Conservation (phyloP, 495 filamentous ascomycete genomes). For the Penicillium silybi region DNA sequence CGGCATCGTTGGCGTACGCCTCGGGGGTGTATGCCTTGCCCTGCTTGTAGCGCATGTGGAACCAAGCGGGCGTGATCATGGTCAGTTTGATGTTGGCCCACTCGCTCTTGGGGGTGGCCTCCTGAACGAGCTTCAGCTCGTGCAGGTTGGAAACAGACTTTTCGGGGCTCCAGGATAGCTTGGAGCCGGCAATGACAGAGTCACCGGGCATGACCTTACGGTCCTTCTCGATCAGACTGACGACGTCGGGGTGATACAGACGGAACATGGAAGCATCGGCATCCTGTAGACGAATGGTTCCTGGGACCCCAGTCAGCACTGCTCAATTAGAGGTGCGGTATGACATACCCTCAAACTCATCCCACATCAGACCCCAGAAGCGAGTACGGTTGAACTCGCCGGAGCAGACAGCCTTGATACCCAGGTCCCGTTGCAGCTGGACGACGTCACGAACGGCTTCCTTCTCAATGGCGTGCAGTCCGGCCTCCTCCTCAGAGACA, state of each 20-base stretch:
- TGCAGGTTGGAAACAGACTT: constrained; percentile 50
- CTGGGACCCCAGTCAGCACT: constrained; percentile 7
- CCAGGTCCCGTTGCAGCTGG: constrained; percentile 56
- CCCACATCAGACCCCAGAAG: constrained; percentile 60
- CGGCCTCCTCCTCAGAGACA: constrained; percentile 32
- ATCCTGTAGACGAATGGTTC: constrained; percentile 36
- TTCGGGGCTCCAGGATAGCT: constrained; percentile 53
- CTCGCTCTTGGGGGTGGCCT: constrained; percentile 40
- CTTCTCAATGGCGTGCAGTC: constrained; percentile 50
- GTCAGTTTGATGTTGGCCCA: constrained; percentile 59
- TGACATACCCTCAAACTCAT: constrained; percentile 58
- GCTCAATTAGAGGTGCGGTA: constrained; percentile 5
- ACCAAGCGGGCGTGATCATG: constrained; percentile 63
- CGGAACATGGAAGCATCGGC: constrained; percentile 58
- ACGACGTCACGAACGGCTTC: constrained; percentile 57
- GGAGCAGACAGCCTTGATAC: constrained; percentile 60
- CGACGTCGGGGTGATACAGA: constrained; percentile 68
- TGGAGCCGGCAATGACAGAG: constrained; percentile 60
- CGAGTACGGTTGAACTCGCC: constrained; percentile 61
- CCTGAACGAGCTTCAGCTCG: constrained; percentile 56
- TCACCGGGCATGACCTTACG: constrained; percentile 59
- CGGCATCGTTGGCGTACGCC: constrained; percentile 54
- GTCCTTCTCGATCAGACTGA: constrained; percentile 58
- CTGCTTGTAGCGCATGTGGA: constrained; percentile 60
- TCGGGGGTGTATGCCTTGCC: constrained; percentile 51